These are phyloP conservation scores for Xylaria bambusicola DNA, from an alignment of 495 filamentous ascomycete genomes.

Conservation along the genomic window DNA sequence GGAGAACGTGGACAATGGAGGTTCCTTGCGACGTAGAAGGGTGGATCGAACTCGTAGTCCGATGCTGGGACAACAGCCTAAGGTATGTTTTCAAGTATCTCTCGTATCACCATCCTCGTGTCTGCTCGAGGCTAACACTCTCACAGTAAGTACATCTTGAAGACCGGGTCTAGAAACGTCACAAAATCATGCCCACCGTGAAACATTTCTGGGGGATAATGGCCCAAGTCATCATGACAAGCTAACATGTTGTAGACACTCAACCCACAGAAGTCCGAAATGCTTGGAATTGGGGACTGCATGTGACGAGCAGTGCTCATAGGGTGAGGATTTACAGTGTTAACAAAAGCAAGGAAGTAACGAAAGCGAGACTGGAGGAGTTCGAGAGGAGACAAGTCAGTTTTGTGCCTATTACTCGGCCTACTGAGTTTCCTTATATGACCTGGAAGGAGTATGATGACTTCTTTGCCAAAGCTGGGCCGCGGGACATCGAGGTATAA, in stretches of 20 bases:
- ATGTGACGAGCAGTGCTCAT: slow-evolving; percentile 67
- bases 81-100: slow-evolving; percentile 30
- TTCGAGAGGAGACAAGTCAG: slow-evolving; percentile 49
- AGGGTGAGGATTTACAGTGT: slow-evolving; percentile 65
- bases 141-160: slow-evolving; percentile 1
- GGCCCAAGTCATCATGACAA: neutral
- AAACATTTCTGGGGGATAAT: too few species aligned
- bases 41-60: slow-evolving; percentile 58
- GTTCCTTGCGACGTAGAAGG: slow-evolving; percentile 60
- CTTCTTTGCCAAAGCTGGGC: slow-evolving; percentile 47
- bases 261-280: slow-evolving; percentile 34
- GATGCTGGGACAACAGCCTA: slow-evolving; percentile 61
- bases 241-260: slow-evolving; percentile 34
- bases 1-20: slow-evolving; percentile 56
- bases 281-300: slow-evolving; percentile 62
- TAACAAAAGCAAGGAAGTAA: slow-evolving; percentile 53
- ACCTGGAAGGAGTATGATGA: slow-evolving; percentile 49
- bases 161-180: too few species aligned
- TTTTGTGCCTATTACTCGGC: slow-evolving; percentile 54
- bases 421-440: slow-evolving; percentile 48
- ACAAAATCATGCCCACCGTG: too few species aligned
- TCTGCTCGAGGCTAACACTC: neutral
- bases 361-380: slow-evolving; percentile 50
- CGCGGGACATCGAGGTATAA: slow-evolving; percentile 44
- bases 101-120: neutral